phyloP scores from a whole-genome alignment of 2,329 filamentous ascomycete genomes.

The Bipolaris bicolor region DNA sequence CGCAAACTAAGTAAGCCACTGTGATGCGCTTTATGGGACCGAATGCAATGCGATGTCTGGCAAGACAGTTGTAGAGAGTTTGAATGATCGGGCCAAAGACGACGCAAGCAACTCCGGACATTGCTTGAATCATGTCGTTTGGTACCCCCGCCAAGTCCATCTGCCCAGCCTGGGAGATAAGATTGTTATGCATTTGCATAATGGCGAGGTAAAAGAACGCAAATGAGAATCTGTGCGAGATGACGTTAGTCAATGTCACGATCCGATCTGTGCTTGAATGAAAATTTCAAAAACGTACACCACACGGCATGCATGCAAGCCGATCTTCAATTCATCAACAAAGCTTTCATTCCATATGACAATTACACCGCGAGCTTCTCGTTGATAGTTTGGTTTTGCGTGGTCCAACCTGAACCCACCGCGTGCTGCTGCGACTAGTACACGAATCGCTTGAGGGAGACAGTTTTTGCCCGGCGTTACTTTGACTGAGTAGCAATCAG shows the following conservation, averaged over 20 bases:
- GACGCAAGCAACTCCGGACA: constrained; percentile 28
- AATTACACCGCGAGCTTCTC: neutral
- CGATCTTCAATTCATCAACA: constrained; percentile 28
- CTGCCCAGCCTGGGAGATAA: constrained; percentile 37
- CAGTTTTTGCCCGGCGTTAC: constrained; percentile 1
- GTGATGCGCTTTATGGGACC: too few relatives aligned
- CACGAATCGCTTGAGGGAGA: constrained; percentile 6
- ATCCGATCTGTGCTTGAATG: neutral
- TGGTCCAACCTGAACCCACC: constrained; percentile 23
- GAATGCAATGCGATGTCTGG: too few relatives aligned
- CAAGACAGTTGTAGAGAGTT: too few relatives aligned
- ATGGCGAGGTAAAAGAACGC: constrained; percentile 37
- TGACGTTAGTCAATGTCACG: neutral
- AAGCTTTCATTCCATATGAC: constrained; percentile 28
- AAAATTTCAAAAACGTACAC: too few relatives aligned
- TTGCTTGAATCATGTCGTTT: constrained; percentile 37
- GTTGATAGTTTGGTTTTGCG: constrained; percentile 20
- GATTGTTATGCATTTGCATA: constrained; percentile 40
- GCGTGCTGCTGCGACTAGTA: constrained; percentile 11
- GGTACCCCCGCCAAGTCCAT: constrained; percentile 36
- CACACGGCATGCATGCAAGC: constrained; percentile 29
- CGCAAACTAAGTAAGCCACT: too few relatives aligned
- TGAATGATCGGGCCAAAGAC: constrained; percentile 33
- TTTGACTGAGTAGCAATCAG: neutral
- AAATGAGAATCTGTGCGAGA: constrained; percentile 20